Evolutionary conservation across 805 yeast species (phyloP), one percentile per base, ranked within the genome.

Genomic region (Starmerella bacillaris): DNA sequence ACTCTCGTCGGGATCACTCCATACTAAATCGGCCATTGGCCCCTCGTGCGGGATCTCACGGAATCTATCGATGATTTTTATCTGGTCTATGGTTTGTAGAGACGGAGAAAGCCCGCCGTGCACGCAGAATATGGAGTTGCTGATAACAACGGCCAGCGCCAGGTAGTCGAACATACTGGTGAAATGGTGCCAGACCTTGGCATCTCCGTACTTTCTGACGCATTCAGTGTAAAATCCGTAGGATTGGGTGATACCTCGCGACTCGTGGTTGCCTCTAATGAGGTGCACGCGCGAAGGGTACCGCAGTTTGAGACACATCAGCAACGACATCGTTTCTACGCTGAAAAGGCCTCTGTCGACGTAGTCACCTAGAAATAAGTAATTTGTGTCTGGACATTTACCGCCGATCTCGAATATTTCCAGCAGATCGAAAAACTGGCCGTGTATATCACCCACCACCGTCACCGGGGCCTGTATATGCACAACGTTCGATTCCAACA

Each of bases 41-140:
- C 99, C 99, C 54, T 89, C 98, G 48, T 92, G 98, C 0, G 99
- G 99, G 9, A 92, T 82, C 54, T 89, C 99, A 44, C 74, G 70
- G 52, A 83, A 86, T 39, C 99, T 56, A 56, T 89, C 98, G 6
- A 92, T 74, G 12, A 89, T 73, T 43, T 78, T 65, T 34, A 89
- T 80, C 45, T 92, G 95, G 52, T 89, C 95, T 17, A 89, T 67
- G 5, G 89, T 78, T 51, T 86, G 96, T 31, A 92, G 80, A 43
- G 83, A 79, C 0, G 99, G 99, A 4, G 94, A 79, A 4, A 89
- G 58, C 0, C 98, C 98, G 4, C 99, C 99, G 52, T 89, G 99
- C 4, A 86, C 86, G 47, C 96, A 92, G 54, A 89, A 89, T 3
- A 92, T 70, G 27, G 74, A 70, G 50, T 83, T 74, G 58, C 89